Percentiles rank a stretch among this genome's conserved stretches.
phyloP scores from a whole-genome alignment of 441 rosid species.

The Hura crepitans region DNA sequence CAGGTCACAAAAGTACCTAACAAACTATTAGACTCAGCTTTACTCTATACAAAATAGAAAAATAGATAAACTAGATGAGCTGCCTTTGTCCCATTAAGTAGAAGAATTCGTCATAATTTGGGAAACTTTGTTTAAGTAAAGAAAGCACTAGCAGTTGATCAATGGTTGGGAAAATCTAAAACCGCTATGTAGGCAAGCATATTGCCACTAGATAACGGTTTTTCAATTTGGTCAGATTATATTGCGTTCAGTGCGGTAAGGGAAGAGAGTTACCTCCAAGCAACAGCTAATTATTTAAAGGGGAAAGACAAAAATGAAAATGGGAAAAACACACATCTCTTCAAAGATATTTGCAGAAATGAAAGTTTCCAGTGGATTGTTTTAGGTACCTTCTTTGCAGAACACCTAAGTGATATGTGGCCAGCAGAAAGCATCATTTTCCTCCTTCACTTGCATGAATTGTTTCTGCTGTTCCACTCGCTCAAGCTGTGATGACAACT shows the following conservation, averaged over 20 bases:
- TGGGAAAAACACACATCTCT: not conserved
- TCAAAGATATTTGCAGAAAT: not conserved
- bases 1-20: too few species aligned
- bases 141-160: too few species aligned
- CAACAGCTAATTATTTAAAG: not conserved
- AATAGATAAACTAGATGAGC: too few species aligned
- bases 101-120: too few species aligned
- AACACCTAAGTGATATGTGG: constrained; percentile 28
- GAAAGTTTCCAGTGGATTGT: not conserved
- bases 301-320: not conserved
- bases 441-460: constrained; percentile 39
- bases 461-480: constrained; percentile 50
- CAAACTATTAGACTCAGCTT: too few species aligned
- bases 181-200: too few species aligned
- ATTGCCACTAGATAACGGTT: too few species aligned
- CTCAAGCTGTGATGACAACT: constrained; percentile 51
- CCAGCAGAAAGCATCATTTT: constrained; percentile 38
- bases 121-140: too few species aligned
- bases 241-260: not conserved
- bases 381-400: constrained; percentile 20
- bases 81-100: too few species aligned
- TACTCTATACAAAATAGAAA: too few species aligned
- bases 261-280: not conserved
- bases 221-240: not conserved
- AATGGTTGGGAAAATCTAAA: too few species aligned